Evolutionary conservation across 176 grass and related monocot genomes (phyloP), one percentile per base, ranked within the genome.

Genomic region (Oropetium thomaeum): DNA sequence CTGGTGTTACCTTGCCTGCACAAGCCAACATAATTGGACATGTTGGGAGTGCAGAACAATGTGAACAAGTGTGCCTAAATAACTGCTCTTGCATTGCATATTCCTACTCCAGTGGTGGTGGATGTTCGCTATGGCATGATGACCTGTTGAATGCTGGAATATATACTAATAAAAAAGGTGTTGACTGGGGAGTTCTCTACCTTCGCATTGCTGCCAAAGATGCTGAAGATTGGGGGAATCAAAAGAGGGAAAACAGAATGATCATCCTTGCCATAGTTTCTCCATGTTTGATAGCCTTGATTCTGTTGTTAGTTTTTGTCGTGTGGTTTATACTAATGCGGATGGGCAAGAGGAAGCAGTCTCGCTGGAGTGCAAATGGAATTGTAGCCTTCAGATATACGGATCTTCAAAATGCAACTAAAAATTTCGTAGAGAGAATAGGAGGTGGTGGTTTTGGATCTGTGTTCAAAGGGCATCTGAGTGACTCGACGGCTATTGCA

Each of bases 11-110:
- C 37, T 69, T 88, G 66, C 85, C 79, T 52, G 14, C 62, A 32
- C 47, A 81, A 83, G 27, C 58, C 79, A 19, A 41, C 23, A 49
- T n/a, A 65, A 25, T 58, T 54, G 64, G 57, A 32, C 41, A 15
- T 40, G 41, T 0, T 55, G 72, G 30, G 25, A 86, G 31, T 60
- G 40, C 59, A 52, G 61, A 92, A 5, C 48, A 86, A n/a, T 92
- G 82, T 54, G 79, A 39, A 73, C 54, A 23, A 67, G 49, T 58
- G 12, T 92, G 86, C 55, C 13, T 83, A 5, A 61, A 62, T 37
- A 63, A 89, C 39, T 92, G 79, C 59, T 88, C 69, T 62, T 89
- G 82, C 42, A 81, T 25, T 55, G 90, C 86, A 59, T 89, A 89
- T 52, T 89, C 64, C 16, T 89, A 83, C 52, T 83, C 58, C 12